Evolutionary conservation across 169 alveolate species (phyloP), one percentile per base, ranked within the genome.

Genomic region (Perkinsus olseni): DNA sequence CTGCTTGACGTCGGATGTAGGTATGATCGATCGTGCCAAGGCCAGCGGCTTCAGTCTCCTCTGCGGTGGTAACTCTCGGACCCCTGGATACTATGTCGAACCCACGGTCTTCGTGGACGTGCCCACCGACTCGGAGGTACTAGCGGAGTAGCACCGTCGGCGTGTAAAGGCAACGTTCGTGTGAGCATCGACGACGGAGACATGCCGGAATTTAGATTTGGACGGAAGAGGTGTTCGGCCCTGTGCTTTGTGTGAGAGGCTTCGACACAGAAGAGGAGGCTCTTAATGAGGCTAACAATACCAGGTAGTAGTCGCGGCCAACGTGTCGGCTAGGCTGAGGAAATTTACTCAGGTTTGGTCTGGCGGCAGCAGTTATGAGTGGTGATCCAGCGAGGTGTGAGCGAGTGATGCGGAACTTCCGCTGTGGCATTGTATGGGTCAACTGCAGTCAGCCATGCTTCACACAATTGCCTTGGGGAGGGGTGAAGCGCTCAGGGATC

Each of bases 181-280:
- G n/a, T n/a, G n/a, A n/a, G n/a, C n/a, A n/a, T n/a, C n/a, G n/a
- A n/a, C n/a, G n/a, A n/a, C n/a, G n/a, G 28, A 13, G 34, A 24
- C 91, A 94, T 0, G 97, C 96, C 91, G 91, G 95, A n/a, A n/a
- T n/a, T 74, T 93, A 94, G 96, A 96, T 93, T 62, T 95, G 96
- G 1, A 94, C 93, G 93, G 97, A 96, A 93, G 98, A 97, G 93
- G 95, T 97, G 45, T 97, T 97, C 39, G 98, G 98, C 1, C 98
- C 98, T 38, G 98, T 97, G 37, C 92, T 96, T 74, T 91, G 92
- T 0, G 94, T 96, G n/a, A 94, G 95, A 0, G 95, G 96, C 74
- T 95, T 95, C 94, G 92, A 91, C 90, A 92, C 92, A 92, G 94
- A 95, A 21, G 98, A 97, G 96, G 98, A 97, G 91, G 98, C 96